phyloP scores from a whole-genome alignment of 1,284 basidiomycete species.

The Trichosporon asahii region DNA sequence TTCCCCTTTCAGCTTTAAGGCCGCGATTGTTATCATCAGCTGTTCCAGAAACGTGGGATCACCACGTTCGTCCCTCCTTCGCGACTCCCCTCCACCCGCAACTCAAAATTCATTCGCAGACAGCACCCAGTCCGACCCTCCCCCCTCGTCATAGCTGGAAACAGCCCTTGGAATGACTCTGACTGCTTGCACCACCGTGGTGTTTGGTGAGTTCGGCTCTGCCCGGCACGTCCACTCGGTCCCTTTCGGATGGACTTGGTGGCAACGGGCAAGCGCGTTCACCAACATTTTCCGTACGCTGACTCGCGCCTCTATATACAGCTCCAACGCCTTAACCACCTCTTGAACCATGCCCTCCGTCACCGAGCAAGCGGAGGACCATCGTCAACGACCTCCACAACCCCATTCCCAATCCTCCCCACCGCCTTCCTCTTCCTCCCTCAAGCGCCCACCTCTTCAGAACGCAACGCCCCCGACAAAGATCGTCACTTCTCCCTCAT shows the following conservation, averaged over 20 bases:
- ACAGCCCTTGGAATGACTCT: slow-evolving; percentile 4
- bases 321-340: slow-evolving; percentile 3
- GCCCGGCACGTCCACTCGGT: slow-evolving; percentile 1
- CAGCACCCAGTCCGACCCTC: not conserved
- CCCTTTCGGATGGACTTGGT: slow-evolving; percentile 1
- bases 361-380: not conserved
- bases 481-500: not conserved
- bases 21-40: slow-evolving; percentile 1
- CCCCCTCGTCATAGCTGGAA: not conserved
- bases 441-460: not conserved
- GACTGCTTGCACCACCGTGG: slow-evolving; percentile 5
- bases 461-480: not conserved
- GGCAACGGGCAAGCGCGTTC: not conserved
- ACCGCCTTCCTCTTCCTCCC: not conserved
- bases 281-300: not conserved
- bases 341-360: not conserved
- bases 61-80: slow-evolving; percentile 20
- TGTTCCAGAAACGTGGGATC: slow-evolving; percentile 22
- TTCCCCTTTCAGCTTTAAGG: not conserved
- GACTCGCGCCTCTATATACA: not conserved
- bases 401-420: not conserved
- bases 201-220: slow-evolving; percentile 8
- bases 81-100: not conserved
- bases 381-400: not conserved
- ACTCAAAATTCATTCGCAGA: slow-evolving; percentile 2